Base-by-base conservation (phyloP, 345 rosid species). In the Murraya paniculata region DNA sequence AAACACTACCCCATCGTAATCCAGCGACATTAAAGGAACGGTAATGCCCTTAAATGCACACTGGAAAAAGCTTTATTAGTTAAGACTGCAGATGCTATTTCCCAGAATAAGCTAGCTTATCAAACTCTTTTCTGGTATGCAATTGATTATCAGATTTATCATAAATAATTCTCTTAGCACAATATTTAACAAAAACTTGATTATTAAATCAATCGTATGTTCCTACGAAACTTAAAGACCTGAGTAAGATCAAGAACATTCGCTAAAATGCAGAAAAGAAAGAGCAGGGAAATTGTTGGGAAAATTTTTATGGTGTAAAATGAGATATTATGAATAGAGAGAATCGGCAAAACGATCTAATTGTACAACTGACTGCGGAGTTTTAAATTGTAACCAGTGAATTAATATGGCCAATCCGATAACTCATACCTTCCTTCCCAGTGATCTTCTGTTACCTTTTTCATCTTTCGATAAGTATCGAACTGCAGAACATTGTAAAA, bases 381-480 rank as follows among this genome's bases (percentile, higher is more conserved):
- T 9, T 39, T 39, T 9, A 39, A 39, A 39, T 39, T 39, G 9
- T 39, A 39, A 9, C 3, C 45, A 39, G 45, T 39, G 45, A 39
- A 39, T 39, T 1, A 2, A 39, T 39, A 39, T 9, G 45, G 45
- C 45, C 45, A 9, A 39, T 39, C 45, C 13, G 50, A 45, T 13
- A 13, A 45, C 18, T 45, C 33, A 66, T 89, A 96, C 97, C 98
- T 91, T 84, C 91, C 97, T 85, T 94, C 94, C 99, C 99, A 96
- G 77, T 57, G 83, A 89, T 92, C 98, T 61, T 87, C 80, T 2
- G 98, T 89, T 68, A 85, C 90, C 33, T 87, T 86, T 85, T 86
- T 90, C 98, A 96, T 94, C 78, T 85, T 94, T 72, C 98, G 77
- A 83, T 94, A 96, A 48, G 99, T 96, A 80, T 96, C 99, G 1